Base-by-base conservation (phyloP, 345 rosid species). In the Aquilaria yunnanensis region DNA sequence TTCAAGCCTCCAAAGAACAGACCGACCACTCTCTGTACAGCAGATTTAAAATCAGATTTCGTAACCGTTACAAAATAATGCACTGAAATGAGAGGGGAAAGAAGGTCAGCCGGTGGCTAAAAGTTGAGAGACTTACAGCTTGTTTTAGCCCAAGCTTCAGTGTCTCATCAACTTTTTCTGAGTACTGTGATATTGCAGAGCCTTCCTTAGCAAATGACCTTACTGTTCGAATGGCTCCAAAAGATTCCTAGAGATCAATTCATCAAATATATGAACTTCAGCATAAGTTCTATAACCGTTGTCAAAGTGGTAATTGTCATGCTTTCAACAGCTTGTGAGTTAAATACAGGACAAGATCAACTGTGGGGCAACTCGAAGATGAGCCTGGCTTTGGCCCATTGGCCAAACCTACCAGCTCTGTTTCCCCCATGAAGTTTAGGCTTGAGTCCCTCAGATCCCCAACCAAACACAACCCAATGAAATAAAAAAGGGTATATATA, bases 171-270 rank as follows among this genome's bases (percentile, higher is more conserved):
- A 93, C 98, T 82, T 93, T 86, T 61, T 83, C 74, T 1, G 94
- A 80, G 75, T 93, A 93, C 51, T 71, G 77, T 57, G 94, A 84
- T 56, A 82, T 78, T 67, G 85, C 86, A 61, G 71, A 75, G 58
- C 65, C 52, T 82, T 93, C 97, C 76, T 90, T 91, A 12, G 98
- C 97, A 74, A 93, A 90, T 67, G 97, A 86, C 77, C 98, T 83
- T 54, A 93, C 97, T 0, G 98, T 93, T 62, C 96, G 87, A 70
- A 90, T 79, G 56, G 98, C 97, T 11, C 98, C 97, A 80, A 93
- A 90, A 68, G 96, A 84, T 82, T 93, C 98, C 98, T 90, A 67
- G 29, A 76, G 14, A 75, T 62, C 47, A 67, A 56, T 57, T 59
- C 43, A 37, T 37, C 43, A 37, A 37, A 9, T 37, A 5, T 37